Evolutionary conservation across 805 yeast genomes (phyloP), one percentile per base, ranked within the genome.

Genomic region (Wickerhamomyces strasburgensis): DNA sequence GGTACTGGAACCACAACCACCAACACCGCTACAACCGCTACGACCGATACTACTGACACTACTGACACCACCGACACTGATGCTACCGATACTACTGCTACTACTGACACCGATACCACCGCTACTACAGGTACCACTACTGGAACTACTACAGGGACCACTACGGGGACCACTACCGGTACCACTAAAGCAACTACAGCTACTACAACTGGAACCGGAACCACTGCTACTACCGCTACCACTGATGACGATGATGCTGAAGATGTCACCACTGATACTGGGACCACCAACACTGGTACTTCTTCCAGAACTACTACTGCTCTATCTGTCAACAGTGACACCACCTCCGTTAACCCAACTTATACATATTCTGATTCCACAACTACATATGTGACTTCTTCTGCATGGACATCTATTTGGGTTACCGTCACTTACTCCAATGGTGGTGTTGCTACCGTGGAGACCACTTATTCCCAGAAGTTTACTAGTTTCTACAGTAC

Each of bases 391-490:
- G 24, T 50, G 31, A 54, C 59, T n/a, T 53, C 57, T 3, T 51
- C 57, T 1, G 53, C 43, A 14, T 54, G 59, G 59, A 54, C 59
- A 3, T 54, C 59, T 3, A 53, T 75, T 25, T 79, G 82, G 77
- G 73, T 68, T 23, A 78, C 85, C 0, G 45, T 63, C 8, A 68
- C 75, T 1, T 50, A 65, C 46, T 49, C 58, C 2, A 67, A 68
- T 19, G 78, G 75, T n/a, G 68, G 73, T 11, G 51, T 56, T 5
- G 67, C 70, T 6, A 60, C 67, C 5, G 62, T 73, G 3, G 68
- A 67, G 43, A 69, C 80, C 0, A 59, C 71, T 3, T 84, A 68
- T 54, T 58, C 72, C 3, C 94, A 84, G 51, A 45, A 56, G 21
- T 82, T 80, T 47, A 37, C 64, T 9, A 44, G 70, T 6, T 61